Percentiles rank a stretch among this genome's conserved stretches.
Conservation (phyloP, 2,329 filamentous ascomycete species). For the Trichocomaceae sp. region DNA sequence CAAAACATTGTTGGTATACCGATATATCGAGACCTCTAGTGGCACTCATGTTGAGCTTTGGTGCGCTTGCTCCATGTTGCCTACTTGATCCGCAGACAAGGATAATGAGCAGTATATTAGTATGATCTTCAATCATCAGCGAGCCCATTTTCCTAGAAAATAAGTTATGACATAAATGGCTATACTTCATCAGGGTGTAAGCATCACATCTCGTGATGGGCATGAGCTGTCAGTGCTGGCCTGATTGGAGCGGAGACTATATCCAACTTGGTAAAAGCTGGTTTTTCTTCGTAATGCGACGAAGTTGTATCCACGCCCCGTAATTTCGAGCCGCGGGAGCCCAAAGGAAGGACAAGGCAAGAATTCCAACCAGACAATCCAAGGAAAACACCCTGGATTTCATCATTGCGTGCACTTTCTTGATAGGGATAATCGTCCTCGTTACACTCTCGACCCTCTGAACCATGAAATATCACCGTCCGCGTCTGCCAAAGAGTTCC, state of each 20-base stretch:
- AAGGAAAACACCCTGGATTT: neutral
- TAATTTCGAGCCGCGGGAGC: neutral
- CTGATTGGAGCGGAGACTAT: slow-evolving; percentile 6
- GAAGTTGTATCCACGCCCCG: neutral
- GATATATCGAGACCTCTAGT: neutral
- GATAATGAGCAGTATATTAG: neutral
- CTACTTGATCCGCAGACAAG: neutral
- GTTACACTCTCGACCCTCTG: neutral
- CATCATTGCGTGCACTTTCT: neutral
- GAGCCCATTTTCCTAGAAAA: neutral
- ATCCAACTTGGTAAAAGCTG: slow-evolving; percentile 1
- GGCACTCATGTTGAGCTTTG: neutral
- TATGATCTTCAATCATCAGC: neutral
- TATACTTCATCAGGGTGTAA: neutral
- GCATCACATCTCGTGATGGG: neutral
- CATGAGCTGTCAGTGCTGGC: neutral
- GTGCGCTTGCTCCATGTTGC: neutral
- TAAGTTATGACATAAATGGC: neutral
- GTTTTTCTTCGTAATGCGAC: neutral
- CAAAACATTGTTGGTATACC: no score
- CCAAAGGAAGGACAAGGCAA: neutral
- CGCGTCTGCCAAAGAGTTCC: neutral
- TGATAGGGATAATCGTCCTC: neutral
- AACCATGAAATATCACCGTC: slow-evolving; percentile 3
- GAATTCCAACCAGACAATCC: neutral